Percentiles rank a stretch among this genome's conserved stretches.
Evolutionary conservation across 345 rosid species (phyloP).

Genomic region (Eucalyptus rudis): DNA sequence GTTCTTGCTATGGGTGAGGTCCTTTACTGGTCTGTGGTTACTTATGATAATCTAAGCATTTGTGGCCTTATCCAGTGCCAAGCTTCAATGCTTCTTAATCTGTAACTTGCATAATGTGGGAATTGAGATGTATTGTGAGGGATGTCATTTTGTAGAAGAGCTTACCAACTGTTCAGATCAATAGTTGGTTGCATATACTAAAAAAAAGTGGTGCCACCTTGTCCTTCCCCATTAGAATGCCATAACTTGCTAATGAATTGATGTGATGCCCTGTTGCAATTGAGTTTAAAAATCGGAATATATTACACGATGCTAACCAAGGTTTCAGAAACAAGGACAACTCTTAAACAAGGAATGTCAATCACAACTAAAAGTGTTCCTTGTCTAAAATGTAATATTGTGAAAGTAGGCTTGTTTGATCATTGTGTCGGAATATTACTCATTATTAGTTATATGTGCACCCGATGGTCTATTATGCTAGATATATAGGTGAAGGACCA

Average conservation of each 20-base stretch:
- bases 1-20: slow-evolving; percentile 91
- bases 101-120: not conserved
- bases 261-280: not conserved
- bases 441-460: not conserved
- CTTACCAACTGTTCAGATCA: not conserved
- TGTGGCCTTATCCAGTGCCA: not conserved
- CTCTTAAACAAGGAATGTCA: not conserved
- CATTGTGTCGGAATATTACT: not conserved
- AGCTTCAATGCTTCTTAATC: not conserved
- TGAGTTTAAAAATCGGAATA: not conserved
- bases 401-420: not conserved
- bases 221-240: not conserved
- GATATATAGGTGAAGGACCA: not conserved
- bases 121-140: not conserved
- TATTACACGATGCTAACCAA: not conserved
- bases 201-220: not conserved
- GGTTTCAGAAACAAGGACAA: not conserved
- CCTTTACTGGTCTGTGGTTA: not conserved
- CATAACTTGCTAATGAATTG: not conserved
- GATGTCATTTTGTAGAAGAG: not conserved
- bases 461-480: not conserved
- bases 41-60: not conserved
- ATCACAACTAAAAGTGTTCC: not conserved
- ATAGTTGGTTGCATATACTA: not conserved
- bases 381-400: not conserved